Percentiles rank a stretch among this genome's conserved stretches.
phyloP scores from a whole-genome alignment of 495 filamentous ascomycete genomes.

The Trichocladium antarcticum region DNA sequence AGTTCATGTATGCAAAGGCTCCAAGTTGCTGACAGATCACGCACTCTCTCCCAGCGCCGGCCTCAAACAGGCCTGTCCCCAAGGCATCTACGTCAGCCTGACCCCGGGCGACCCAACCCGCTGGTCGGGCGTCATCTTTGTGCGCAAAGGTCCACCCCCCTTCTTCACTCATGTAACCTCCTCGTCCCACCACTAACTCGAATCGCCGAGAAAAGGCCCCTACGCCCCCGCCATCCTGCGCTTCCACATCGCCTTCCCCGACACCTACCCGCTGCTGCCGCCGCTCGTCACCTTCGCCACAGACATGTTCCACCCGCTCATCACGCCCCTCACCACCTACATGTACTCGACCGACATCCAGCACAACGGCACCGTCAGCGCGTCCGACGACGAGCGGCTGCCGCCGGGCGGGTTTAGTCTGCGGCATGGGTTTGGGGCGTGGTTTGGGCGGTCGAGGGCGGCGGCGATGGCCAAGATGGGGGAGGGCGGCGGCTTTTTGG shows the following conservation, averaged over 20 bases:
- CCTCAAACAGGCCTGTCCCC: conserved; percentile 66
- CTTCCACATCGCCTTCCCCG: conserved; percentile 79
- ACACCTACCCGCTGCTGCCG: conserved; percentile 64
- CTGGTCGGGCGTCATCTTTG: conserved; percentile 86
- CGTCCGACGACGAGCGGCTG: conserved; percentile 66
- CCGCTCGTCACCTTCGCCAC: conserved; percentile 78
- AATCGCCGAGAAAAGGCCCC: too few relatives aligned
- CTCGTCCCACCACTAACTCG: not conserved
- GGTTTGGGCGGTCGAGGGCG: conserved; percentile 51
- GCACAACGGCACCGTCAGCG: conserved; percentile 61
- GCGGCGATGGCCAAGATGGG: conserved; percentile 18
- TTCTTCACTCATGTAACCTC: conserved; percentile 1
- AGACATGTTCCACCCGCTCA: conserved; percentile 88
- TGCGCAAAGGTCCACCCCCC: conserved; percentile 81
- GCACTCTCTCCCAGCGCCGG: conserved; percentile 48
- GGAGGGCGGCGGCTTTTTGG: too few relatives aligned
- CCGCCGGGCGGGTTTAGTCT: conserved; percentile 82
- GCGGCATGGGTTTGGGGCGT: conserved; percentile 77
- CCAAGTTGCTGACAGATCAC: not conserved
- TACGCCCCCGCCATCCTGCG: conserved; percentile 81
- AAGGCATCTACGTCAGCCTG: conserved; percentile 75
- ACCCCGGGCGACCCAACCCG: conserved; percentile 66
- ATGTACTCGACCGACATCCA: conserved; percentile 70
- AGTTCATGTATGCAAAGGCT: not conserved
- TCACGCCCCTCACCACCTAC: conserved; percentile 81